Base-by-base conservation (phyloP, 1,284 basidiomycete species). In the Malassezia arunalokei region DNA sequence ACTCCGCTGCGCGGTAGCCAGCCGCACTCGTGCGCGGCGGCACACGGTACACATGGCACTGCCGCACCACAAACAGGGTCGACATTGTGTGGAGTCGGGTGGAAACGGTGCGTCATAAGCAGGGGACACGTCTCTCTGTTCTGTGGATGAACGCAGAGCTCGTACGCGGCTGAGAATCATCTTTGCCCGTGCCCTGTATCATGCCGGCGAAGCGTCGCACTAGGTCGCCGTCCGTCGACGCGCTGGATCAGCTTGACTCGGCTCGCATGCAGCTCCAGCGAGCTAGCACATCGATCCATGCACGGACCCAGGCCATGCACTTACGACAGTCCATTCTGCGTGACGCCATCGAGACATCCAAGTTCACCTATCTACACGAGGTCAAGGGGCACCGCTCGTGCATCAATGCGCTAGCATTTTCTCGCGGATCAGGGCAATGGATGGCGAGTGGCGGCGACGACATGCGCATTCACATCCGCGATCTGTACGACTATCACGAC, bases 51-150 rank as follows among this genome's bases (percentile, higher is more conserved):
- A 75, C 86, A 76, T 83, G 88, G 54, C 86, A 79, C 76, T 91
- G 87, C 51, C 88, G 79, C 31, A 81, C 84, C 53, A 91, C 83
- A 68, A 86, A 89, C 29, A 91, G 76, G 58, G 90, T 81, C 43
- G 84, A 85, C 74, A 89, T 84, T 60, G 20, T 24, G n/a, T 24
- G 20, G 20, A 24, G 20, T 24, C 20, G 20, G 20, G 20, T 24
- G 20, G 20, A 24, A 24, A 24, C 20, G 20, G 20, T 24, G 20
- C 20, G 2, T 24, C 20, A 24, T 24, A 24, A 24, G 20, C 20
- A n/a, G 20, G 20, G 20, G 20, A 24, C 4, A 24, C 2, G 20
- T 24, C 20, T 24, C 20, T 24, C 20, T 24, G 2, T 24, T 24
- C 20, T 24, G 2, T 24, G 20, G 20, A 24, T 24, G 20, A 24